phyloP scores from a whole-genome alignment of 441 rosid genomes.

The Kokia cookei region DNA sequence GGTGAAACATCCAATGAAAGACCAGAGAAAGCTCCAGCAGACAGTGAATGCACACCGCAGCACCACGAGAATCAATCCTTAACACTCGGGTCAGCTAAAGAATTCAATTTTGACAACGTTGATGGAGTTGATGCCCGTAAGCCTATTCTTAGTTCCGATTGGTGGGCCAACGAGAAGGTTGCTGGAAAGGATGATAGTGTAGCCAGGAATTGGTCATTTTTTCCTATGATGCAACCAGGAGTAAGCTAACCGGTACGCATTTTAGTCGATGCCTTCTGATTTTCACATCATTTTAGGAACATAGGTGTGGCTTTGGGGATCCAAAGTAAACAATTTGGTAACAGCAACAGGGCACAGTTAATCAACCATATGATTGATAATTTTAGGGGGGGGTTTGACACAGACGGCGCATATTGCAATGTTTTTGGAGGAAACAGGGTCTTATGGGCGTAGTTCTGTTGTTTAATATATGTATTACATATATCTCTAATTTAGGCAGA shows the following conservation, averaged over 20 bases:
- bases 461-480: slow-evolving; percentile 12
- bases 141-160: slow-evolving; percentile 33
- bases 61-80: slow-evolving; percentile 39
- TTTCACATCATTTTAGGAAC: slow-evolving; percentile 3
- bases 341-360: neutral
- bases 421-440: slow-evolving; percentile 24
- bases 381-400: slow-evolving; percentile 5
- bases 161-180: slow-evolving; percentile 50
- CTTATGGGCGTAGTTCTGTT: slow-evolving; percentile 6
- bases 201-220: slow-evolving; percentile 69
- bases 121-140: slow-evolving; percentile 43
- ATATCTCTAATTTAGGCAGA: slow-evolving; percentile 9
- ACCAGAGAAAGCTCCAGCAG: slow-evolving; percentile 26
- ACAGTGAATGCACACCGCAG: slow-evolving; percentile 16
- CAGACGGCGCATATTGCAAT: slow-evolving; percentile 6
- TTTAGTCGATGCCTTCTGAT: neutral
- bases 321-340: neutral
- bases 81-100: slow-evolving; percentile 59
- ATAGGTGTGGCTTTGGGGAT: neutral
- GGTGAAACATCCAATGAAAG: slow-evolving; percentile 29
- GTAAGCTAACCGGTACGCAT: slow-evolving; percentile 30
- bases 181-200: slow-evolving; percentile 25
- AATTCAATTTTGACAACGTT: slow-evolving; percentile 55
- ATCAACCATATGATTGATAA: slow-evolving; percentile 7
- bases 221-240: slow-evolving; percentile 70